Conservation (phyloP, 2,329 filamentous ascomycete species). For the Chaetomium olivaceum region DNA sequence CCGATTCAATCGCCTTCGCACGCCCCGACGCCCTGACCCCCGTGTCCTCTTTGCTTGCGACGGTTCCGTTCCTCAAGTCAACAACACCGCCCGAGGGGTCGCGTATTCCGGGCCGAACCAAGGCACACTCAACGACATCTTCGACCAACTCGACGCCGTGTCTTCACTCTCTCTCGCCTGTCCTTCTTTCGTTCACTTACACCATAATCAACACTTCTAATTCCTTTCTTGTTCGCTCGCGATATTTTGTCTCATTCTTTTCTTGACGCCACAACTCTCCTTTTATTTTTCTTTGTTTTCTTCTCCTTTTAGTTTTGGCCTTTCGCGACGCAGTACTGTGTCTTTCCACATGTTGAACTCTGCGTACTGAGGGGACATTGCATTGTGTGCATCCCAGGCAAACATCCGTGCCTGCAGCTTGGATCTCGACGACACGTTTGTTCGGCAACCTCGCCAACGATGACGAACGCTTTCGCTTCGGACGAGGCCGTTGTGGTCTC, state of each 20-base stretch:
- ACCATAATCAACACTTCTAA: constrained; percentile 22
- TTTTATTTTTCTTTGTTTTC: constrained; percentile 9
- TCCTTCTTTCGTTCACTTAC: constrained; percentile 11
- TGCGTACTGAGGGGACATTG: constrained; percentile 22
- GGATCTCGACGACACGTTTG: constrained; percentile 7
- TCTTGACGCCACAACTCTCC: constrained; percentile 17
- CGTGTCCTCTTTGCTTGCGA: neutral
- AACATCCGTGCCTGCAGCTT: constrained; percentile 12
- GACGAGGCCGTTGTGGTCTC: constrained; percentile 30
- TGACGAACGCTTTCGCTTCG: constrained; percentile 33
- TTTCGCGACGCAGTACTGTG: constrained; percentile 10
- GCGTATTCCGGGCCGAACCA: constrained; percentile 25
- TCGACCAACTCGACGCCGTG: constrained; percentile 20
- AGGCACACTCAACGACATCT: constrained; percentile 23
- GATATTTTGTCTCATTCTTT: constrained; percentile 19
- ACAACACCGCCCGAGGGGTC: constrained; percentile 29
- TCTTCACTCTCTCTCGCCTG: constrained; percentile 19
- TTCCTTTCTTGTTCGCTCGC: constrained; percentile 13
- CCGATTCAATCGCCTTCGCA: constrained; percentile 22
- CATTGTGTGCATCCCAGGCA: constrained; percentile 19
- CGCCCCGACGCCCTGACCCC: constrained; percentile 12
- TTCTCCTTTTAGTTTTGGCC: constrained; percentile 10
- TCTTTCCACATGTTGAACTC: constrained; percentile 24
- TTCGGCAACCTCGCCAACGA: constrained; percentile 22
- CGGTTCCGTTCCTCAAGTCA: constrained; percentile 22